phyloP scores from a whole-genome alignment of 208 protist genomes.

The Trypanosoma platydactyli region DNA sequence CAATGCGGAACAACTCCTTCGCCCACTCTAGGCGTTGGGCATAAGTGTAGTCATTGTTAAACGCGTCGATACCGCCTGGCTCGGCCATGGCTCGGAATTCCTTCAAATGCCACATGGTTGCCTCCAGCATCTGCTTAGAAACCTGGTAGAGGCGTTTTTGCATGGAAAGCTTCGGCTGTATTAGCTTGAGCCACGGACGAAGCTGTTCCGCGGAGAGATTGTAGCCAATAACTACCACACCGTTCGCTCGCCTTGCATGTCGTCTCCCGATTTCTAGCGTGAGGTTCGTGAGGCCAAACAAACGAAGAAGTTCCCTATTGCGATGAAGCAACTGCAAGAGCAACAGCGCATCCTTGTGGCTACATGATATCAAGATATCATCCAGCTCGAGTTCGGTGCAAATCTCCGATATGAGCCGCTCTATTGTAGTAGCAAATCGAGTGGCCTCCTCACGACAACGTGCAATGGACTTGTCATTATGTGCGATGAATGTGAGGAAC shows the following conservation, averaged over 20 bases:
- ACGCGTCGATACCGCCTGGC: slow-evolving; percentile 82
- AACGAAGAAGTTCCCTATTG: slow-evolving; percentile 72
- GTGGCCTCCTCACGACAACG: slow-evolving; percentile 45
- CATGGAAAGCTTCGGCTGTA: slow-evolving; percentile 73
- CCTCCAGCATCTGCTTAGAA: slow-evolving; percentile 87
- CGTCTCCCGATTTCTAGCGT: slow-evolving; percentile 77
- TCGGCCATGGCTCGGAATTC: slow-evolving; percentile 80
- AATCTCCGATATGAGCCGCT: slow-evolving; percentile 81
- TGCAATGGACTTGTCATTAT: slow-evolving; percentile 68
- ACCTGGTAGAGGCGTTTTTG: slow-evolving; percentile 84
- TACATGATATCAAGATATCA: slow-evolving; percentile 91
- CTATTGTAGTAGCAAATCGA: slow-evolving; percentile 62
- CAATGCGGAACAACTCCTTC: slow-evolving; percentile 88
- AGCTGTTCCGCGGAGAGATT: slow-evolving; percentile 52
- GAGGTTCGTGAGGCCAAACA: slow-evolving; percentile 71
- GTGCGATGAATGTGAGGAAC: slow-evolving; percentile 81
- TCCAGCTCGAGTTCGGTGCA: slow-evolving; percentile 72
- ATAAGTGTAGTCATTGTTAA: slow-evolving; percentile 90
- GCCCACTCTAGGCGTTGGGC: slow-evolving; percentile 85
- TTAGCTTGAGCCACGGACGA: slow-evolving; percentile 58
- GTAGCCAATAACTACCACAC: slow-evolving; percentile 78
- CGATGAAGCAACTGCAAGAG: slow-evolving; percentile 72
- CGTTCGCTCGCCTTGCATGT: slow-evolving; percentile 85
- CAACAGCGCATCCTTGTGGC: slow-evolving; percentile 64
- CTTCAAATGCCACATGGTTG: slow-evolving; percentile 89